Conservation (phyloP, 495 filamentous ascomycete genomes). For the Trichoderma parareesei region DNA sequence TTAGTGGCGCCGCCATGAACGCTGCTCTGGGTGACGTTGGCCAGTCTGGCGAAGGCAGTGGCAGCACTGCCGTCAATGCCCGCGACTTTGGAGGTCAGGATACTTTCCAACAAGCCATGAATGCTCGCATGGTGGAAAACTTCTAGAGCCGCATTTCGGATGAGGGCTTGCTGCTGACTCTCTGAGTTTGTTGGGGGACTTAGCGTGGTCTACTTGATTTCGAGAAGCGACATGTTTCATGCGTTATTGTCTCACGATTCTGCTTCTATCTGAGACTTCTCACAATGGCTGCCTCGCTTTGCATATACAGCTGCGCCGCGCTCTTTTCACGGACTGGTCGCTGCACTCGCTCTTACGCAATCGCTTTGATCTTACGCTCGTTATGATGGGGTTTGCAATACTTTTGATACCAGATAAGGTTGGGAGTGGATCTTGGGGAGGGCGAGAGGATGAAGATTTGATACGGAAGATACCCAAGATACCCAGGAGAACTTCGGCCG, state of each 20-base stretch:
- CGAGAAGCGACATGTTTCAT: not conserved
- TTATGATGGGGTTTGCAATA: not conserved
- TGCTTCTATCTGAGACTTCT: not conserved
- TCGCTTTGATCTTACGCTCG: not conserved
- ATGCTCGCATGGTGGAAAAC: conserved; percentile 77
- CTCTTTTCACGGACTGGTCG: not conserved
- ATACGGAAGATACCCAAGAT: conserved; percentile 1
- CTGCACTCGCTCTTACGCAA: not conserved
- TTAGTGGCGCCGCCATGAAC: conserved; percentile 35
- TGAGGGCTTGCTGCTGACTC: conserved; percentile 7
- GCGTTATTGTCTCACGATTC: not conserved
- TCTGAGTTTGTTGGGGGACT: not conserved
- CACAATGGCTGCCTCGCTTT: not conserved
- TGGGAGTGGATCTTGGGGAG: conserved; percentile 1
- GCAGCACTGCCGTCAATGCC: conserved; percentile 14
- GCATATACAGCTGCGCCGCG: not conserved
- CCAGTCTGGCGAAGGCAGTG: conserved; percentile 17
- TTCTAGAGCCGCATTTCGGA: conserved; percentile 47
- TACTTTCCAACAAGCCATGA: conserved; percentile 70
- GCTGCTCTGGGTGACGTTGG: conserved; percentile 27
- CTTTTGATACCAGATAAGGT: not conserved
- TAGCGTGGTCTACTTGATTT: conserved; percentile 9
- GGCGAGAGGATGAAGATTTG: not conserved
- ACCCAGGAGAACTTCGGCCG: not conserved
- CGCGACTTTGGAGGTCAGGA: conserved; percentile 41